Evolutionary conservation across 345 rosid genomes (phyloP).

Genomic region (Psidium friedrichsthalianum): DNA sequence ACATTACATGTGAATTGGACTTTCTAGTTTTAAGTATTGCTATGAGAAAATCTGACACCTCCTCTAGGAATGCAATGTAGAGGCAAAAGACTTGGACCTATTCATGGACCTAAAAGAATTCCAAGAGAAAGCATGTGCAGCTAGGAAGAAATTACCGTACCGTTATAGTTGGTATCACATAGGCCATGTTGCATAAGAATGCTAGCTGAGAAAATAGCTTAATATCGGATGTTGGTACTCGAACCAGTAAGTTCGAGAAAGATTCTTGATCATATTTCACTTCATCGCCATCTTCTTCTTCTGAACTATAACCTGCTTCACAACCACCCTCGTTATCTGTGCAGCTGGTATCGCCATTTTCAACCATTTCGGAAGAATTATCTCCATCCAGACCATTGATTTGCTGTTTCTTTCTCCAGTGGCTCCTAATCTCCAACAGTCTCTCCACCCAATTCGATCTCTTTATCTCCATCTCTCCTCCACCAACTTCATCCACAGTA

Average conservation of each 20-base stretch:
- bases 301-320: conserved; percentile 37
- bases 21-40: not conserved
- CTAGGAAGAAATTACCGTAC: conserved; percentile 8
- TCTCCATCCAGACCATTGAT: conserved; percentile 11
- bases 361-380: conserved; percentile 6
- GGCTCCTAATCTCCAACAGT: conserved; percentile 50
- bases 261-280: conserved; percentile 27
- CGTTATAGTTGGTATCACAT: conserved; percentile 60
- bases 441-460: conserved; percentile 75
- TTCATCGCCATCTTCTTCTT: conserved; percentile 5
- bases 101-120: not conserved
- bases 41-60: not conserved
- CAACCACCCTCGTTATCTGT: conserved; percentile 35
- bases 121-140: not conserved
- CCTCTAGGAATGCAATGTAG: not conserved
- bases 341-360: conserved; percentile 9
- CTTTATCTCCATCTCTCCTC: conserved; percentile 18
- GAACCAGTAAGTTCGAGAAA: conserved; percentile 38
- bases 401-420: conserved; percentile 33
- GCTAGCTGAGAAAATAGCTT: conserved; percentile 69
- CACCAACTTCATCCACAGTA: conserved; percentile 1
- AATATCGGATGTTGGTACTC: conserved; percentile 52
- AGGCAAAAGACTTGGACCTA: not conserved
- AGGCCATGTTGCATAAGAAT: conserved; percentile 78
- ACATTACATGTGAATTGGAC: not conserved